Evolutionary conservation across 371 early-diverging fungal species (phyloP), one percentile per base, ranked within the genome.

Genomic region (Mucor lusitanicus): DNA sequence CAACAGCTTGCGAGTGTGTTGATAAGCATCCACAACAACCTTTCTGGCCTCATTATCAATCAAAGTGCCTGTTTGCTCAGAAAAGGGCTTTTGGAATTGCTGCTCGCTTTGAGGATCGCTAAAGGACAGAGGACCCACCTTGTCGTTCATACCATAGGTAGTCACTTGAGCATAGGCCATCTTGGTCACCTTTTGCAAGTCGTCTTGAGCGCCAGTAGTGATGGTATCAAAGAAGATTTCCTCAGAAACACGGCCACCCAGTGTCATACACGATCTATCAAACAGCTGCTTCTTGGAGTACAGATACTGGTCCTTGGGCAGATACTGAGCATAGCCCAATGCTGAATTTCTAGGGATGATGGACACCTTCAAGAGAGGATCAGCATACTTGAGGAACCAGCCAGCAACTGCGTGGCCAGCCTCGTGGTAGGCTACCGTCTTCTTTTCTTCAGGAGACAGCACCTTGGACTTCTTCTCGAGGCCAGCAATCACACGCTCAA

Each of bases 321-420:
- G 73, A 78, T 97, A 98, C 80, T 98, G 98, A 32, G 99, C 99
- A 77, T 97, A 99, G 17, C 99, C 99, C 12, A 99, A 85, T 12
- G 99, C 97, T 13, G 87, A 80, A 37, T 97, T 97, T 59, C 99
- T 92, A 37, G 99, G 98, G 67, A 98, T 98, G 68, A 99, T 97
- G 46, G 97, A 95, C 7, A 97, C 97, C 83, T 98, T 97, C 57
- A 98, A 87, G 32, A 98, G 83, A 17, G 98, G 98, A 79, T 97
- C 94, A 7, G 97, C 96, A 63, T 98, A 90, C 66, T 94, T 86
- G 68, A 99, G 76, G 80, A 89, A 97, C 99, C 99, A 99, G 28
- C 98, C 99, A 15, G 93, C 96, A 37, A 99, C 95, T 39, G 99
- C 99, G 71, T 99, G 99, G 7, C 99, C 99, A 19, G 99, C 98